These are phyloP conservation scores for Fusarium buxicola DNA, from an alignment of 2,329 filamentous ascomycete species.

Conservation along the genomic window DNA sequence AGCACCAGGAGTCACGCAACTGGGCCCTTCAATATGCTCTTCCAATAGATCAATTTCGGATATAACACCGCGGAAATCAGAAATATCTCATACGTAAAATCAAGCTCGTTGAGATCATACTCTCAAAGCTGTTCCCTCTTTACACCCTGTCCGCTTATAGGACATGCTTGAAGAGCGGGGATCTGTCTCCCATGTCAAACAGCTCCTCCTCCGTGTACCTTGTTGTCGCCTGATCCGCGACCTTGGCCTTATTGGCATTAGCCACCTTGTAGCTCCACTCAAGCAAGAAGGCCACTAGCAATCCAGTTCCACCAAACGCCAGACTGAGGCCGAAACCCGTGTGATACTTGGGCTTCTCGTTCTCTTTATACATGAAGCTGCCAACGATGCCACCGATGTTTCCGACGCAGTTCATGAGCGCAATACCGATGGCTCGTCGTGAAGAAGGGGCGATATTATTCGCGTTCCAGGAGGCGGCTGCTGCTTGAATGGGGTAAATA, in stretches of 20 bases:
- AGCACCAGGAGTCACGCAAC: too few species aligned
- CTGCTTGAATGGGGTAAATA: conserved; percentile 41
- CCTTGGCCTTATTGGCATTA: conserved; percentile 45
- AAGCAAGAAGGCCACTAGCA: conserved; percentile 48
- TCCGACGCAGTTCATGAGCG: conserved; percentile 47
- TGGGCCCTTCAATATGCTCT: too few species aligned
- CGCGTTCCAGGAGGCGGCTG: conserved; percentile 41
- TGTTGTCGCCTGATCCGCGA: conserved; percentile 44
- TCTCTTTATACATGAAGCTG: conserved; percentile 46
- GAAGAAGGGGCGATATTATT: conserved; percentile 42
- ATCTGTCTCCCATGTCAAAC: conserved; percentile 49
- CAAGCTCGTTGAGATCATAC: too few species aligned
- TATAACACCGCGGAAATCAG: too few species aligned
- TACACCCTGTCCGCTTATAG: conserved; percentile 22
- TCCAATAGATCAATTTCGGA: too few species aligned
- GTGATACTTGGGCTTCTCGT: conserved; percentile 61
- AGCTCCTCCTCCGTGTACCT: conserved; percentile 49
- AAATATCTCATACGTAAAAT: too few species aligned
- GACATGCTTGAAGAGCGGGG: conserved; percentile 49
- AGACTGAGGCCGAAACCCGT: conserved; percentile 53
- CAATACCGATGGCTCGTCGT: conserved; percentile 50
- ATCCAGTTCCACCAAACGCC: conserved; percentile 47
- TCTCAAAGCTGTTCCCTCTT: too few species aligned
- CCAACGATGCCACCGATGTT: conserved; percentile 47
- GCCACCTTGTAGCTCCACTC: conserved; percentile 48